A percentile compares a stretch with the other conserved stretches of the same genome.
phyloP scores from a whole-genome alignment of 1,139 yeast genomes.

The Candida sp. region DNA sequence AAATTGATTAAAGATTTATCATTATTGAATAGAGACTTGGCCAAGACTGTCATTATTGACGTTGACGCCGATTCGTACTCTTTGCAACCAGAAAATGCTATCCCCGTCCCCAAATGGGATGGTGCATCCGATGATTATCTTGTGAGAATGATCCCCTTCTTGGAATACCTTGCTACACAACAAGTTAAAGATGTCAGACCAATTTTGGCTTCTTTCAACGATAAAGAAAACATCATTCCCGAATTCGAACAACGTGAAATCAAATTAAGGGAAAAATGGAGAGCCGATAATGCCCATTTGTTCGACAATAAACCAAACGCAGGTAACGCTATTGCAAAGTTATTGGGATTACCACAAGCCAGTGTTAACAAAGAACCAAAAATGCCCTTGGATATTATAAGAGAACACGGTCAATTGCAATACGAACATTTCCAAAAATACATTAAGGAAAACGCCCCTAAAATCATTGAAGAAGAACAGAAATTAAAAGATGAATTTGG shows the following conservation, averaged over 20 bases:
- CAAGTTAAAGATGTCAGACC: constrained; percentile 91
- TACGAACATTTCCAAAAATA: constrained; percentile 81
- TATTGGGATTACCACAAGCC: constrained; percentile 59
- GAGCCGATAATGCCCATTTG: constrained; percentile 59
- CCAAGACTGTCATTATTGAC: constrained; percentile 78
- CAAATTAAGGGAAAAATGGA: constrained; percentile 64
- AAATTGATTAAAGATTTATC: constrained; percentile 82
- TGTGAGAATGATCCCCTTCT: constrained; percentile 80
- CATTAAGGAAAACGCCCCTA: constrained; percentile 85
- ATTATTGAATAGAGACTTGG: constrained; percentile 85
- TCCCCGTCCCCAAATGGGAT: constrained; percentile 80
- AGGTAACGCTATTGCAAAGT: constrained; percentile 50
- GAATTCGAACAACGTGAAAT: constrained; percentile 81
- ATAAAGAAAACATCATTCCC: constrained; percentile 57
- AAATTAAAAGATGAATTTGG: constrained; percentile 80
- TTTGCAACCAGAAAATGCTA: constrained; percentile 90
- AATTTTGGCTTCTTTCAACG: constrained; percentile 66
- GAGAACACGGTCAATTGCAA: constrained; percentile 92
- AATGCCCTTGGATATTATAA: constrained; percentile 87
- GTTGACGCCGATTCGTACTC: constrained; percentile 69
- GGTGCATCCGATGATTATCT: constrained; percentile 81
- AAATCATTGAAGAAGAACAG: constrained; percentile 76
- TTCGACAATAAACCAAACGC: constrained; percentile 39
- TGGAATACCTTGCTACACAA: constrained; percentile 93
- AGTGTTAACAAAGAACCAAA: constrained; percentile 57